Conservation (phyloP, 2,329 filamentous ascomycete genomes). For the Aspergillus sp. region DNA sequence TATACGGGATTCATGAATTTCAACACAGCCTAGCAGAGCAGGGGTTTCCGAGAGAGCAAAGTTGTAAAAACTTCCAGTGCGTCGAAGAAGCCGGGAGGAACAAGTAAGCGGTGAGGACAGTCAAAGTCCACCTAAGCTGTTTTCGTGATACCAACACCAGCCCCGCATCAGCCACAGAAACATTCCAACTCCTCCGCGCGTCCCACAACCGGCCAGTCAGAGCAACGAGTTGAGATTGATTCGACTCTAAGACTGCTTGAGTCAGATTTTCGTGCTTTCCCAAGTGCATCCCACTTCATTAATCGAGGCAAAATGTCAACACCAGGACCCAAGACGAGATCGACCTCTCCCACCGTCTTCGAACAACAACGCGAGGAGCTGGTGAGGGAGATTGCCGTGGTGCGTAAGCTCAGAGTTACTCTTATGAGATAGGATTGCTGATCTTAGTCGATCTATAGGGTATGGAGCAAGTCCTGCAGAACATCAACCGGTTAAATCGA, state of each 20-base stretch:
- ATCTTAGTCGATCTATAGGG: constrained; percentile 47
- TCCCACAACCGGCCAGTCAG: constrained; percentile 7
- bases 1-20: not conserved
- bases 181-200: constrained; percentile 13
- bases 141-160: constrained; percentile 7
- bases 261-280: not conserved
- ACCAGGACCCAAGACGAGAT: constrained; percentile 20
- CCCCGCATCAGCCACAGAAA: constrained; percentile 19
- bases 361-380: constrained; percentile 49
- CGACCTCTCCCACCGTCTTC: constrained; percentile 42
- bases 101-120: constrained; percentile 11
- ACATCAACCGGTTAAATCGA: constrained; percentile 93
- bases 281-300: not conserved
- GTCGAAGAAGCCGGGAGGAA: not conserved
- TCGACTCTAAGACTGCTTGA: not conserved
- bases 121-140: not conserved
- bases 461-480: constrained; percentile 89
- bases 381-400: constrained; percentile 49
- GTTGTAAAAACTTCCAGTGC: not conserved
- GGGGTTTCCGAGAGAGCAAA: not conserved
- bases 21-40: not conserved
- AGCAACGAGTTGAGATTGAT: not conserved
- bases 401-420: constrained; percentile 26
- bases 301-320: constrained; percentile 3
- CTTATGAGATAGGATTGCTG: not conserved